These are phyloP conservation scores for Glonium stellatum DNA, from an alignment of 495 filamentous ascomycete species.

Conservation along the genomic window DNA sequence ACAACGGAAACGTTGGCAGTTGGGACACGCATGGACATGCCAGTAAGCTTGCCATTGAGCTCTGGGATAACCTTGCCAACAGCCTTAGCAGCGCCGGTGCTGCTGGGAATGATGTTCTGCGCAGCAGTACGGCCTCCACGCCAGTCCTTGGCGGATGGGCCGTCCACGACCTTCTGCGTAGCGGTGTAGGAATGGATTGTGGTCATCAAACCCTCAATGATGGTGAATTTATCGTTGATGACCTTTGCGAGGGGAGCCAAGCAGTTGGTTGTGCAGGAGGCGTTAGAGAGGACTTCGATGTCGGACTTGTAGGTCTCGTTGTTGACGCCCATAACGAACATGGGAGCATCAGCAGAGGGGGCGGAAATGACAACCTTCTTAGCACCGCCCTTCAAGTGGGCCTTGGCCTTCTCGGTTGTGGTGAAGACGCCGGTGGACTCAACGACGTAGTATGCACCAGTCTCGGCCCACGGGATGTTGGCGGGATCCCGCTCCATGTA, in stretches of 20 bases:
- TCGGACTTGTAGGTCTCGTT: conserved; percentile 82
- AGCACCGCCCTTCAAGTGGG: conserved; percentile 96
- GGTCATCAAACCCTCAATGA: conserved; percentile 99
- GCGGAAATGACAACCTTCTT: conserved; percentile 99
- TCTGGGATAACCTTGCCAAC: conserved; percentile 98
- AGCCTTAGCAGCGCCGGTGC: conserved; percentile 98
- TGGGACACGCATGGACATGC: conserved; percentile 98
- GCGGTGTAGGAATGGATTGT: conserved; percentile 99
- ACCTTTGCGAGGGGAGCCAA: conserved; percentile 98
- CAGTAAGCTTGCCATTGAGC: conserved; percentile 98
- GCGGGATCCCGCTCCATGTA: conserved; percentile 88
- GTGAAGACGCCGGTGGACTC: conserved; percentile 99
- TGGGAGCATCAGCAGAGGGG: conserved; percentile 96
- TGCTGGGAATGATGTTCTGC: conserved; percentile 99
- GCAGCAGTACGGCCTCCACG: conserved; percentile 96
- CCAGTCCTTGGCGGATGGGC: conserved; percentile 98
- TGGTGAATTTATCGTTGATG: conserved; percentile 92
- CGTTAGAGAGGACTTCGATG: conserved; percentile 93
- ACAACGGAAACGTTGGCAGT: conserved; percentile 99
- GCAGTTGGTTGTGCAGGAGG: conserved; percentile 99
- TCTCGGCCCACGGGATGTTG: conserved; percentile 83
- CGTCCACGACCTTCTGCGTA: conserved; percentile 99
- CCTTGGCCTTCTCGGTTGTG: conserved; percentile 89
- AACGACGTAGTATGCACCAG: conserved; percentile 88
- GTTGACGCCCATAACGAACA: conserved; percentile 99